Evolutionary conservation across 768 basidiomycete species (phyloP).

Genomic region (Pleurotus tuber-regium): DNA sequence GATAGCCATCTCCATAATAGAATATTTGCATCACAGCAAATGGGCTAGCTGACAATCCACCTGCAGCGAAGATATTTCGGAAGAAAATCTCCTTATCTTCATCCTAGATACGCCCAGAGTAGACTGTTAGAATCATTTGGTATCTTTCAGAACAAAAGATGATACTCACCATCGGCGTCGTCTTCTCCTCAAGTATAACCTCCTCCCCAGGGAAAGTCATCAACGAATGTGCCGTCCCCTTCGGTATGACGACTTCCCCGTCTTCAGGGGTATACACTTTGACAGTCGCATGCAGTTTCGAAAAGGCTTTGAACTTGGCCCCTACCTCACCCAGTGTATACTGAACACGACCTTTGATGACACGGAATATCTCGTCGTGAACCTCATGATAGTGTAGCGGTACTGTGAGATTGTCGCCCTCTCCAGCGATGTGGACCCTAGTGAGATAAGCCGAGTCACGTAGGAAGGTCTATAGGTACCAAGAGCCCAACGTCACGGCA

Average conservation of each 20-base stretch:
- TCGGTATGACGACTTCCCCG: constrained; percentile 5
- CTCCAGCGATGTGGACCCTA: neutral
- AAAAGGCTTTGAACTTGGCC: constrained; percentile 4
- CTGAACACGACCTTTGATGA: constrained; percentile 5
- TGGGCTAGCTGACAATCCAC: neutral
- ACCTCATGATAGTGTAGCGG: constrained; percentile 6
- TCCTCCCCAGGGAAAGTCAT: neutral
- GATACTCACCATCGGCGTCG: constrained; percentile 2
- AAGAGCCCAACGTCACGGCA: too few relatives aligned
- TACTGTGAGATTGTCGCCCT: neutral
- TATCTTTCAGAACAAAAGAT: neutral
- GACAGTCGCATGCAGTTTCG: neutral
- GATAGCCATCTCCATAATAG: constrained; percentile 3
- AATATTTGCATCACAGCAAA: constrained; percentile 10
- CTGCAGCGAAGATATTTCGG: constrained; percentile 1
- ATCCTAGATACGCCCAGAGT: neutral
- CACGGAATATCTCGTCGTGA: constrained; percentile 3
- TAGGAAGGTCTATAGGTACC: constrained; percentile 1
- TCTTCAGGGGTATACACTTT: neutral
- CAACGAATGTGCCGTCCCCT: constrained; percentile 1
- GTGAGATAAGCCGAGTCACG: constrained; percentile 3
- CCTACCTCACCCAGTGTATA: constrained; percentile 4
- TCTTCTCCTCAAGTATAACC: constrained; percentile 4
- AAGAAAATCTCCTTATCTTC: constrained; percentile 8
- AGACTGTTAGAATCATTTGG: neutral